Evolutionary conservation across 768 basidiomycete genomes (phyloP).

Genomic region (Auriscalpium vulgare): DNA sequence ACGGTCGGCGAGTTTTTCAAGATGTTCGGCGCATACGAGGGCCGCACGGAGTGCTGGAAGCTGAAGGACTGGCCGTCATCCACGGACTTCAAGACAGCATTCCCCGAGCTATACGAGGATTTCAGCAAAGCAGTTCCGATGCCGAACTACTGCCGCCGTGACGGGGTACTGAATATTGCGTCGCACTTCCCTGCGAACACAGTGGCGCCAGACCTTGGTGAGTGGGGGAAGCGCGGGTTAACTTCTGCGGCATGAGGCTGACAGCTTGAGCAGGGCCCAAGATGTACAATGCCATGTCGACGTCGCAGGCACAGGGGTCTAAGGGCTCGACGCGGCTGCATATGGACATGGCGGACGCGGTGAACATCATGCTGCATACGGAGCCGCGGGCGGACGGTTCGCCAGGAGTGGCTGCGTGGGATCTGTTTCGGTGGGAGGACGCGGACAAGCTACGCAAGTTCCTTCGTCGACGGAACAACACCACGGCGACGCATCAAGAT

Average conservation of each 20-base stretch:
- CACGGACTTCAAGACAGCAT: slow-evolving; percentile 73
- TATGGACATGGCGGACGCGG: slow-evolving; percentile 86
- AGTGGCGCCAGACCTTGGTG: slow-evolving; percentile 74
- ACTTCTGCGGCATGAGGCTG: not conserved
- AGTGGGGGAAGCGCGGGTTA: slow-evolving; percentile 13
- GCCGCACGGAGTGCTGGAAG: slow-evolving; percentile 55
- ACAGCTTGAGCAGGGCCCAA: slow-evolving; percentile 5
- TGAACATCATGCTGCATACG: slow-evolving; percentile 83
- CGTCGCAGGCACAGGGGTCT: slow-evolving; percentile 49
- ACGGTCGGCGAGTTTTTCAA: slow-evolving; percentile 77
- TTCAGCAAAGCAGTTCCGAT: slow-evolving; percentile 79
- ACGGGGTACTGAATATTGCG: slow-evolving; percentile 83
- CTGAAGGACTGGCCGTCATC: slow-evolving; percentile 94
- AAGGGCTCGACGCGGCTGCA: slow-evolving; percentile 81
- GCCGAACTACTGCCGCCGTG: slow-evolving; percentile 83
- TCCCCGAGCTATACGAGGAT: slow-evolving; percentile 82
- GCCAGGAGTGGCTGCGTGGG: slow-evolving; percentile 85
- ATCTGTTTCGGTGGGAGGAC: slow-evolving; percentile 78
- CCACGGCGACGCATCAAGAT: slow-evolving; percentile 47
- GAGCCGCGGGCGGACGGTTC: slow-evolving; percentile 44
- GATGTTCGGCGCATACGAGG: slow-evolving; percentile 63
- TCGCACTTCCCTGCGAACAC: slow-evolving; percentile 82
- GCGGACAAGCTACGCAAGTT: slow-evolving; percentile 71
- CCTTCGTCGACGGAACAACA: slow-evolving; percentile 55
- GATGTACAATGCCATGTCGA: slow-evolving; percentile 80